phyloP scores from a whole-genome alignment of 768 basidiomycete genomes.

The Suillus variegatus region DNA sequence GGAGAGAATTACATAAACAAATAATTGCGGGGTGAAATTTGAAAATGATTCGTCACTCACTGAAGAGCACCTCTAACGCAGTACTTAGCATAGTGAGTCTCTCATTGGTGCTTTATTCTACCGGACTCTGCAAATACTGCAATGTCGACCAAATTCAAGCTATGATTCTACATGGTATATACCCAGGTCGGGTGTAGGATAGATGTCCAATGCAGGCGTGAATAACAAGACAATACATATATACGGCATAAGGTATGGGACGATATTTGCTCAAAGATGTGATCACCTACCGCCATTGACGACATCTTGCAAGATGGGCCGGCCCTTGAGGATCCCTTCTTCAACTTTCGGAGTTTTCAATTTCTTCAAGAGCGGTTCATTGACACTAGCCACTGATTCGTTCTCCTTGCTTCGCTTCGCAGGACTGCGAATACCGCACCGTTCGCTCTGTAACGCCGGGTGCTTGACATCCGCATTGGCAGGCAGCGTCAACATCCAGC shows the following conservation, averaged over 20 bases:
- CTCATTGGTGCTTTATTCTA: no score
- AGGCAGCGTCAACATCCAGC: constrained; percentile 71
- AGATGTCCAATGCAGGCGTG: not conserved
- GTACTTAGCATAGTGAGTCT: no score
- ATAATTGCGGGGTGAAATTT: no score
- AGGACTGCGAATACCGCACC: constrained; percentile 13
- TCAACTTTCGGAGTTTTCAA: constrained; percentile 33
- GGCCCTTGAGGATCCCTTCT: constrained; percentile 50
- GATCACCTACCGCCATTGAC: constrained; percentile 42
- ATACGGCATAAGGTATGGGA: constrained; percentile 19
- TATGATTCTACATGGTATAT: no score
- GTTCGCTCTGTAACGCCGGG: constrained; percentile 31
- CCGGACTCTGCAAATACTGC: no score
- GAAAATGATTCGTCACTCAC: no score
- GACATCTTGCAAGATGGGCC: constrained; percentile 64
- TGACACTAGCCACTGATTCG: constrained; percentile 10
- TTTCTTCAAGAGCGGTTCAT: constrained; percentile 35
- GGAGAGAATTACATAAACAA: no score
- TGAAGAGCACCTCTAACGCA: no score
- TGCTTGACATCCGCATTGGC: constrained; percentile 57
- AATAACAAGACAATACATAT: not conserved
- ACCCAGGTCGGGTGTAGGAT: not conserved
- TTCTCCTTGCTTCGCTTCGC: constrained; percentile 11
- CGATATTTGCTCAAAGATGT: constrained; percentile 39
- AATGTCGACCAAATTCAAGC: no score